Percentiles rank a stretch among this genome's conserved stretches.
These are phyloP conservation scores for Pichia rugopelliculosa DNA, from an alignment of 805 yeast genomes.

Conservation along the genomic window DNA sequence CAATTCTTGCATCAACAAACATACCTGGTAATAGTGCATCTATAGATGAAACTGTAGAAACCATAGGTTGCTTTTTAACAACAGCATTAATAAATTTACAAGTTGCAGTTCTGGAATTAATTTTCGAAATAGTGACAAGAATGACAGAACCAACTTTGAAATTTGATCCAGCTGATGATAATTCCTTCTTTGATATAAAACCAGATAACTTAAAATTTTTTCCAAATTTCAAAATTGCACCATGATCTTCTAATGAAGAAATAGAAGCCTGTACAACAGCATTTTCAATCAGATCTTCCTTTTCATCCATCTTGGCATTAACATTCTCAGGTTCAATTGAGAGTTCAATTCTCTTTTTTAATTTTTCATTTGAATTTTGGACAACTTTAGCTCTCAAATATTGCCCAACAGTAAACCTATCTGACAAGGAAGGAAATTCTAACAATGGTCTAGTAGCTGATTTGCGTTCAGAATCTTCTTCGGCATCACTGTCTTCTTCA, in stretches of 20 bases:
- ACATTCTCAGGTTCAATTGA: conserved; percentile 68
- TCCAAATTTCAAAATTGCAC: conserved; percentile 72
- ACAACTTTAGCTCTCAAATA: conserved; percentile 82
- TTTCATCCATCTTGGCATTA: conserved; percentile 49
- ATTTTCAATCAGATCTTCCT: conserved; percentile 59
- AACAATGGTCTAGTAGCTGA: conserved; percentile 23
- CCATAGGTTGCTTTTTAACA: conserved; percentile 40
- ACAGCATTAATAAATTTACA: conserved; percentile 39
- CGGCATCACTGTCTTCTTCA: conserved; percentile 17
- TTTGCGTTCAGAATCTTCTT: conserved; percentile 23
- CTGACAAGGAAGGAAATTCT: conserved; percentile 50
- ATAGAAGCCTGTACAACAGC: conserved; percentile 70
- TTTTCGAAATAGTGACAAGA: conserved; percentile 48
- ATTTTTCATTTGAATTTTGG: conserved; percentile 33
- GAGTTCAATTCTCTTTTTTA: conserved; percentile 58
- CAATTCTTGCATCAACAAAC: conserved; percentile 63
- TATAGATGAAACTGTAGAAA: conserved; percentile 56
- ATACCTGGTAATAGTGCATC: conserved; percentile 86
- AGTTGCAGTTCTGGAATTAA: conserved; percentile 51
- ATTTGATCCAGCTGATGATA: conserved; percentile 20
- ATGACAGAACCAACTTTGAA: conserved; percentile 57
- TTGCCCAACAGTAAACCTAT: conserved; percentile 63
- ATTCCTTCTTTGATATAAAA: conserved; percentile 67
- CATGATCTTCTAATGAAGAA: conserved; percentile 85
- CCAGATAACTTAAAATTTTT: conserved; percentile 45